Evolutionary conservation across 2,329 filamentous ascomycete genomes (phyloP), one percentile per base, ranked within the genome.

Genomic region (Curvularia hawaiiensis): DNA sequence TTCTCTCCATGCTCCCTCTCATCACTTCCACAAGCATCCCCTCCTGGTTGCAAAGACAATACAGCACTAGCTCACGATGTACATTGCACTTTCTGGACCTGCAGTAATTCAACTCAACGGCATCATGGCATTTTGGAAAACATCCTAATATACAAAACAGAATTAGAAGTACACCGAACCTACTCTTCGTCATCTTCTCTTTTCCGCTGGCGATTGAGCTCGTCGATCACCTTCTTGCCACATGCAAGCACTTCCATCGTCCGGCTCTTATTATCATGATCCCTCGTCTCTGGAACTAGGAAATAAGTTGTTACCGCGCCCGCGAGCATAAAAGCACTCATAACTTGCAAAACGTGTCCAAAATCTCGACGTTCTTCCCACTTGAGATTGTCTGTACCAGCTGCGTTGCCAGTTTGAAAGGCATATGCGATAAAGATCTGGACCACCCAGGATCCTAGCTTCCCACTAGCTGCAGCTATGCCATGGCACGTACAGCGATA

Each of bases 401-500:
- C 18, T 4, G 35, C 47, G 16, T 44, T 58, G 12, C 65, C 56
- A 7, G 43, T 54, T 20, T 71, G 64, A 49, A 74, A 74, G 0
- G 69, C 65, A 39, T 70, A 73, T 1, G 67, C 68, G 12, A 80
- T 67, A 38, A 79, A 74, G 31, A 78, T 65, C 54, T 80, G 77
- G 2, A 77, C 78, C 3, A 80, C 64, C 56, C 80, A 77, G 0
- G 82, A 82, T 18, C 83, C 83, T 0, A 85, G 68, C 65, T 85
- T 85, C 4, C 83, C 83, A 1, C 77, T 68, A 1, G 78, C 83
- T n/a, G 83, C 83, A 28, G 79, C 78, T 58, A 85, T 79, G 20
- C 83, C 83, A 64, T 85, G 81, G 58, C 79, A 82, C 1, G 80
- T 82, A 51, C 78, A 82, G 18, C 83, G 79, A 63, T 84, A 85